Evolutionary conservation across 148 eudicot species (phyloP).

Genomic region (Vaccinium darrowii): DNA sequence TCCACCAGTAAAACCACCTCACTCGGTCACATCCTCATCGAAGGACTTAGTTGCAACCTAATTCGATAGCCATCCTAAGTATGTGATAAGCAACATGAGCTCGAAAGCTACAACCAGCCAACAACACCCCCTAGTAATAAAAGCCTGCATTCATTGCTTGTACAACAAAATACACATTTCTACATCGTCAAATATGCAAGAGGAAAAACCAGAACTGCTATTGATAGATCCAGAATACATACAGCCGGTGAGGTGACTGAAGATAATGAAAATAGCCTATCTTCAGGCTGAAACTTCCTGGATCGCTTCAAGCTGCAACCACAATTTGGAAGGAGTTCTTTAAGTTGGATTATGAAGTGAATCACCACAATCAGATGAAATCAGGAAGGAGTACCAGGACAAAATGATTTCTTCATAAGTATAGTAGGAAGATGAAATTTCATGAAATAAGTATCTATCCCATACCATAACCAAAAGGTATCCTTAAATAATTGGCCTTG

Average conservation of each 20-base stretch:
- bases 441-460: not conserved
- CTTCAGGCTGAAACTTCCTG: constrained; percentile 94
- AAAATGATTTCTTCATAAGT: not conserved
- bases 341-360: not conserved
- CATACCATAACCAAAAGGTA: not conserved
- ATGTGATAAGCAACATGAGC: not conserved
- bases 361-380: not conserved
- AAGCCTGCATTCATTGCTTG: not conserved
- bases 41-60: not conserved
- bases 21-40: not conserved
- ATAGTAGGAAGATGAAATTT: not conserved
- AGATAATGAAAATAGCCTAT: constrained; percentile 88
- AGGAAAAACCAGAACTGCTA: not conserved
- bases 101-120: not conserved
- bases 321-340: constrained; percentile 13
- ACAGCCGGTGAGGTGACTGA: constrained; percentile 96
- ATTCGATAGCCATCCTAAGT: not conserved
- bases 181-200: not conserved
- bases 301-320: constrained; percentile 81
- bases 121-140: constrained; percentile 1
- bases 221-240: constrained; percentile 29
- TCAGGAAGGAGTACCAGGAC: not conserved
- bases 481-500: not conserved
- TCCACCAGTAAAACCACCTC: not conserved
- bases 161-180: not conserved